These are phyloP conservation scores for Lecanicillium sp. DNA, from an alignment of 2,329 filamentous ascomycete genomes.

Conservation along the genomic window DNA sequence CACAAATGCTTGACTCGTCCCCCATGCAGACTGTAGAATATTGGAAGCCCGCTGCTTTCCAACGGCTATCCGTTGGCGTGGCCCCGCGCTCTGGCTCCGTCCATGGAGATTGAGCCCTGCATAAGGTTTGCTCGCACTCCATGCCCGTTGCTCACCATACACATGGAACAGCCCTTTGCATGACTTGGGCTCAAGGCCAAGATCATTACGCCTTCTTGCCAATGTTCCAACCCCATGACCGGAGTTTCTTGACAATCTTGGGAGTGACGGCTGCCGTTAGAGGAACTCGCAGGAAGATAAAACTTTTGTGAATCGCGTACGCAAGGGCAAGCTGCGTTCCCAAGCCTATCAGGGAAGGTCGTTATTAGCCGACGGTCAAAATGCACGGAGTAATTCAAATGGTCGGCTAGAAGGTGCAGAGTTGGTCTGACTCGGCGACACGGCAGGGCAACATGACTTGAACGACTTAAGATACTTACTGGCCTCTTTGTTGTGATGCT, in stretches of 20 bases:
- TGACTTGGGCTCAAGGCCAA: not conserved
- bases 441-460: not conserved
- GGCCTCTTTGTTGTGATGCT: conserved; percentile 57
- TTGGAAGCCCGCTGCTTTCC: not conserved
- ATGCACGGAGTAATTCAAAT: not conserved
- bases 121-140: not conserved
- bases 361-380: conserved; percentile 20
- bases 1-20: conserved; percentile 6
- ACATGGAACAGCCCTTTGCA: not conserved
- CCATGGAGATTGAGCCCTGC: not conserved
- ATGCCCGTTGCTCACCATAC: not conserved
- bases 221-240: conserved; percentile 91
- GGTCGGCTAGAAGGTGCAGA: not conserved
- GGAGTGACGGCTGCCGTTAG: conserved; percentile 85
- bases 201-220: conserved; percentile 55
- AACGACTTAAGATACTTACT: conserved; percentile 52
- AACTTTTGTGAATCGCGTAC: conserved; percentile 95
- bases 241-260: conserved; percentile 84
- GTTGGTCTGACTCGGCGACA: not conserved
- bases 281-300: conserved; percentile 94
- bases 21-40: not conserved
- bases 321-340: conserved; percentile 84
- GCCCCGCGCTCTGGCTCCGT: not conserved
- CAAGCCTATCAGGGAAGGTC: conserved; percentile 41
- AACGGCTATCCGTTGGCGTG: not conserved